phyloP scores from a whole-genome alignment of 768 basidiomycete genomes.

The Sistotremastrum niveocremeum region DNA sequence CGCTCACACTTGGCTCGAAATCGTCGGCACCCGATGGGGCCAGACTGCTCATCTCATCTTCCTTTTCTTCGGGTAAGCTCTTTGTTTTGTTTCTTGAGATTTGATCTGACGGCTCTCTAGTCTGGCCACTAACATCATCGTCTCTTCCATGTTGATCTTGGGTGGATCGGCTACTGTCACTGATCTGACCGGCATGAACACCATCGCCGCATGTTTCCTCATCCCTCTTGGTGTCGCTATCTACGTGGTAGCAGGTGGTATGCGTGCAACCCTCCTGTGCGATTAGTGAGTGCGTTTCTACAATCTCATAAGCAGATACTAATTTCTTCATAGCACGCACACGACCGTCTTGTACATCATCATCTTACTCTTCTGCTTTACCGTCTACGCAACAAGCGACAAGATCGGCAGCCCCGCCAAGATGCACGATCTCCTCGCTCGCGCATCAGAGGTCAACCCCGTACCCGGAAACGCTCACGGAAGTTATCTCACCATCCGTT shows the following conservation, averaged over 20 bases:
- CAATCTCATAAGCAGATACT: background rate
- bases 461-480: conserved; percentile 76
- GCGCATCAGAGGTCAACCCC: conserved; percentile 39
- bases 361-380: conserved; percentile 60
- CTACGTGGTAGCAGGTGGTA: conserved; percentile 79
- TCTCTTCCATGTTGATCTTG: conserved; percentile 73
- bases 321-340: conserved; percentile 45
- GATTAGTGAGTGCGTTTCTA: conserved; percentile 53
- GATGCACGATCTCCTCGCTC: conserved; percentile 72
- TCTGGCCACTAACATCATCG: conserved; percentile 84
- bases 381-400: conserved; percentile 64
- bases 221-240: conserved; percentile 80
- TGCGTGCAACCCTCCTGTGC: conserved; percentile 75
- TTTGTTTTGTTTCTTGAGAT: background rate
- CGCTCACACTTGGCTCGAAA: conserved; percentile 82
- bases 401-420: conserved; percentile 66
- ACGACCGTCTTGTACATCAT: conserved; percentile 79
- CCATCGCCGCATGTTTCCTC: conserved; percentile 82
- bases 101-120: conserved; percentile 17
- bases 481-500: conserved; percentile 72
- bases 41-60: conserved; percentile 66
- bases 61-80: conserved; percentile 68
- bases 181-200: conserved; percentile 79
- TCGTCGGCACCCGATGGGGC: conserved; percentile 74
- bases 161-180: conserved; percentile 83